Evolutionary conservation across 208 protist genomes (phyloP).

Genomic region (Acanthamoeba polyphaga): DNA sequence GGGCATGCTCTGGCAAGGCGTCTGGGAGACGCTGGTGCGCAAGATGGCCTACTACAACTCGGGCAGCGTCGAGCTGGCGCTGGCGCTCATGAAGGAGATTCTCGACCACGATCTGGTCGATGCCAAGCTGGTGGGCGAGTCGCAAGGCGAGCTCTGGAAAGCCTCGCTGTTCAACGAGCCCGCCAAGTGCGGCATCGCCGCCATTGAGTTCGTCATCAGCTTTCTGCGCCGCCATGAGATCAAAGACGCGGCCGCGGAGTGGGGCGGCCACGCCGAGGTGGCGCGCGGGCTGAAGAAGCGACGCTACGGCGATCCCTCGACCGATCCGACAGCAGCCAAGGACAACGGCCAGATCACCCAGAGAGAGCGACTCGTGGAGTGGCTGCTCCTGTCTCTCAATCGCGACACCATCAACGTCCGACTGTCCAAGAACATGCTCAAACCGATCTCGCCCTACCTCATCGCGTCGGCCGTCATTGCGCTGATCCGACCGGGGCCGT

Average conservation of each 20-base stretch:
- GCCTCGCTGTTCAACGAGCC: slow-evolving; percentile 36
- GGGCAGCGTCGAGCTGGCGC: slow-evolving; percentile 20
- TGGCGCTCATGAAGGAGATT: slow-evolving; percentile 73
- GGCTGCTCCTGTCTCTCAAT: slow-evolving; percentile 27
- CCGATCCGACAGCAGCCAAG: neutral
- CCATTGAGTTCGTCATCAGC: slow-evolving; percentile 57
- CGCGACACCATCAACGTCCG: slow-evolving; percentile 6
- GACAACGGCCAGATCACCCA: slow-evolving; percentile 7
- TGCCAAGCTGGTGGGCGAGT: slow-evolving; percentile 34
- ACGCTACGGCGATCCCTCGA: neutral
- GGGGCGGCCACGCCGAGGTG: neutral
- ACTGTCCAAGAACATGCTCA: slow-evolving; percentile 36
- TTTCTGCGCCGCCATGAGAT: slow-evolving; percentile 48
- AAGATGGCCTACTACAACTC: slow-evolving; percentile 31
- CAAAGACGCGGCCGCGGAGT: slow-evolving; percentile 21
- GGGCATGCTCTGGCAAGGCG: slow-evolving; percentile 1
- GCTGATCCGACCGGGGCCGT: neutral
- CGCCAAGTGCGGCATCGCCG: neutral
- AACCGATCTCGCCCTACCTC: slow-evolving; percentile 45
- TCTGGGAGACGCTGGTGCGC: slow-evolving; percentile 39
- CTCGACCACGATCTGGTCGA: slow-evolving; percentile 52
- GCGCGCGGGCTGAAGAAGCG: neutral
- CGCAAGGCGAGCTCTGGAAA: slow-evolving; percentile 62
- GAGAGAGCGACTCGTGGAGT: slow-evolving; percentile 19
- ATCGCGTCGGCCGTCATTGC: neutral